Conservation (phyloP, 2,329 filamentous ascomycete genomes). For the Microthyrium microscopicum region DNA sequence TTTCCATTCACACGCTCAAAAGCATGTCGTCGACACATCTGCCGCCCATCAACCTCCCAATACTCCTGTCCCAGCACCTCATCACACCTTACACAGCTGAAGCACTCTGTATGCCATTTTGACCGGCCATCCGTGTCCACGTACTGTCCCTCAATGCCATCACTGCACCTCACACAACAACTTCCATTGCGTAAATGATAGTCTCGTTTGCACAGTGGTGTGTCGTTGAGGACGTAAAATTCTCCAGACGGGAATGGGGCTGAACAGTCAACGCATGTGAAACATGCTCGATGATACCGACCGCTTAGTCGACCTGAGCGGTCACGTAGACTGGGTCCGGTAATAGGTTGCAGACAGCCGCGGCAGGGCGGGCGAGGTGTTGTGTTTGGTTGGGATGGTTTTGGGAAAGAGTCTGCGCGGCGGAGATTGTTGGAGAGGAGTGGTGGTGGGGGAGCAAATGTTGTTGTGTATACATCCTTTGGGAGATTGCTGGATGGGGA, state of each 20-base stretch:
- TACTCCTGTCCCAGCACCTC: constrained; percentile 62
- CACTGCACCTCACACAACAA: constrained; percentile 61
- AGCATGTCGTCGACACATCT: constrained; percentile 80
- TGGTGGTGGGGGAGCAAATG: not conserved
- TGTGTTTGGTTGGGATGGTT: no score
- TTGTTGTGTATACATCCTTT: not conserved
- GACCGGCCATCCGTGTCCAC: constrained; percentile 60
- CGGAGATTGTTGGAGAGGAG: no score
- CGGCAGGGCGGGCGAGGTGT: no score
- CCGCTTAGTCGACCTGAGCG: constrained; percentile 84
- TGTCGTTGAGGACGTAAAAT: constrained; percentile 80
- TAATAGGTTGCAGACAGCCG: constrained; percentile 61
- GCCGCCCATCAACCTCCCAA: constrained; percentile 66
- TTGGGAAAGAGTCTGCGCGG: no score
- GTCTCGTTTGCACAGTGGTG: constrained; percentile 79
- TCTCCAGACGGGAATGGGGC: constrained; percentile 71
- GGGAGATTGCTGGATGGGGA: not conserved
- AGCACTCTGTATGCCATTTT: constrained; percentile 79
- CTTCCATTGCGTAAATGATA: constrained; percentile 87
- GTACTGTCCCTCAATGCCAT: constrained; percentile 86
- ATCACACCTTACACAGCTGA: constrained; percentile 68
- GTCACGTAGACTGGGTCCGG: constrained; percentile 83
- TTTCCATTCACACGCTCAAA: constrained; percentile 20
- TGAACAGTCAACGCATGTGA: constrained; percentile 73
- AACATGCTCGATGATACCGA: constrained; percentile 82